Evolutionary conservation across 768 basidiomycete species (phyloP), one percentile per base, ranked within the genome.

Genomic region (Tylopilus rubrobrunneus): DNA sequence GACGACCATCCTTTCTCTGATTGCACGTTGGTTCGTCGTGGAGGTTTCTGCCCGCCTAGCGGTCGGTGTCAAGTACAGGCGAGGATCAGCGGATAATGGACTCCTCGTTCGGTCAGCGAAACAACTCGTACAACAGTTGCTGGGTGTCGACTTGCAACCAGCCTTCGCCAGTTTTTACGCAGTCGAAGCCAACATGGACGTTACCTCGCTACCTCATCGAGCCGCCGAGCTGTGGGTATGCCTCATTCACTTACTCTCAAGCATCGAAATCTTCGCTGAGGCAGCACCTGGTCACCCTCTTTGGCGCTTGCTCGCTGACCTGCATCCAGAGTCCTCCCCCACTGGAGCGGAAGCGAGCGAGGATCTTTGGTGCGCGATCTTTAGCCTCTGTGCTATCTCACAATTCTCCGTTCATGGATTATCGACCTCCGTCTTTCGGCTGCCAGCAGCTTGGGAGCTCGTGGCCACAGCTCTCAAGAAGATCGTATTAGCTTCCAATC

Each of bases 141-240:
- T 87, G 47, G 71, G 69, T 19, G 72, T 77, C 48, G 86, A 83
- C 21, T 63, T 88, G 44, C 74, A 79, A 34, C 49, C 58, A 0
- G 49, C 58, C 29, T 59, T 71, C 44, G 44, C 47, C 19, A 44
- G 57, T 15, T 55, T 71, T 41, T 45, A 46, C 41, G 54, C 56
- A 39, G 51, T 63, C n/a, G 60, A 61, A 44, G 48, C 41, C 31
- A 56, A 64, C 17, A 52, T 58, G 5, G 74, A 78, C 57, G 70
- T 69, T 23, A 66, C 71, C 29, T 64, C 69, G 36, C 56, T 78
- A 42, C 56, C 73, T 12, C 72, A 78, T 56, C 74, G 73, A 41
- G 74, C 77, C 1, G 76, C 81, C 2, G 86, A 92, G 60, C 58
- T 87, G 17, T 96, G 93, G 94, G 75, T 91, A 45, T 82, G 80